Evolutionary conservation across 2,329 filamentous ascomycete genomes (phyloP).

Genomic region (Alternaria brassicicola): DNA sequence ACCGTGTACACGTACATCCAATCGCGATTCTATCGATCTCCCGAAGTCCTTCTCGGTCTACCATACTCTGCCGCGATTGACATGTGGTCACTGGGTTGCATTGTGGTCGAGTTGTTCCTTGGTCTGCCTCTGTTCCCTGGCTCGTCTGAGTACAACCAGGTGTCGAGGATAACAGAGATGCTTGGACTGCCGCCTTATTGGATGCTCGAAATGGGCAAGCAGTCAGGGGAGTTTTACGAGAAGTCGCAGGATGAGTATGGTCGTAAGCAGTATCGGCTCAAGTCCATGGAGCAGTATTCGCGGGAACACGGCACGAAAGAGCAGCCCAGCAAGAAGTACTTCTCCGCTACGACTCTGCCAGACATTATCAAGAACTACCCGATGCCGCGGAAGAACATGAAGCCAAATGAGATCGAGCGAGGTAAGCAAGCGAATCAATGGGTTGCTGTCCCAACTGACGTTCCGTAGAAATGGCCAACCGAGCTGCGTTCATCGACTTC

Average conservation of each 20-base stretch:
- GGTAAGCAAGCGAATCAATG: slow-evolving; percentile 61
- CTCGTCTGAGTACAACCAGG: slow-evolving; percentile 98
- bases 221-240: slow-evolving; percentile 96
- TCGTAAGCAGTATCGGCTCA: slow-evolving; percentile 85
- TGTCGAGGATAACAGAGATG: slow-evolving; percentile 97
- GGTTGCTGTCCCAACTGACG: slow-evolving; percentile 17
- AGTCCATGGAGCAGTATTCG: slow-evolving; percentile 98
- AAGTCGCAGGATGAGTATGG: slow-evolving; percentile 92
- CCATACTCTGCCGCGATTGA: slow-evolving; percentile 99
- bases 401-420: slow-evolving; percentile 92
- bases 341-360: slow-evolving; percentile 88
- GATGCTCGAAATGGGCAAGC: slow-evolving; percentile 99
- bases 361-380: slow-evolving; percentile 98
- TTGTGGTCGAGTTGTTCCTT: slow-evolving; percentile 96
- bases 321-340: slow-evolving; percentile 99
- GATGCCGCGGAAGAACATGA: slow-evolving; percentile 99
- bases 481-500: slow-evolving; percentile 97
- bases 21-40: slow-evolving; percentile 95
- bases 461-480: slow-evolving; percentile 90
- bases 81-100: slow-evolving; percentile 99
- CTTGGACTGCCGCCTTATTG: slow-evolving; percentile 93
- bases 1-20: slow-evolving; percentile 99
- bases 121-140: slow-evolving; percentile 94
- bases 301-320: slow-evolving; percentile 95
- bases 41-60: slow-evolving; percentile 91